These are phyloP conservation scores for Saccharomycopsis babjevae DNA, from an alignment of 805 yeast genomes.

Conservation along the genomic window DNA sequence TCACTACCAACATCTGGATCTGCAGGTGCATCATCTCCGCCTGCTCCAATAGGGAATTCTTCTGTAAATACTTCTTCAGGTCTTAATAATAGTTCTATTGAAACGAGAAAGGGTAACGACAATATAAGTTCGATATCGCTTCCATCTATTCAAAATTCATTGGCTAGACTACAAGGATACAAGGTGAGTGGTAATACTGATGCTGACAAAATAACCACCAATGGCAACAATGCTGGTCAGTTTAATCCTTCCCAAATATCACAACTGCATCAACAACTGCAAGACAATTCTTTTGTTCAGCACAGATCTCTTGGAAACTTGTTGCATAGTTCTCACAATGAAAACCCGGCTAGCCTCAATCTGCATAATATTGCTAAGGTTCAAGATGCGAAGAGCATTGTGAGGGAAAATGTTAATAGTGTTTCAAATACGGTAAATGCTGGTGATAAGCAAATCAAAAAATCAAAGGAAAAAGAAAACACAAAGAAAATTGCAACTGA, in stretches of 20 bases:
- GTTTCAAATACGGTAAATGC: not conserved
- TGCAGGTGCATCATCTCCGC: not conserved
- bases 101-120: not conserved
- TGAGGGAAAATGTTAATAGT: not conserved
- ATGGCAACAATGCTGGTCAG: not conserved
- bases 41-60: not conserved
- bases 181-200: not conserved
- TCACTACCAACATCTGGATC: not conserved
- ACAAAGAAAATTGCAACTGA: not conserved
- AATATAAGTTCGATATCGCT: not conserved
- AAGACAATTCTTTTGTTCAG: not conserved
- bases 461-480: not conserved
- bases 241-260: not conserved
- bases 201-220: not conserved
- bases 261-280: not conserved
- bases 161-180: not conserved
- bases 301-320: not conserved
- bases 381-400: not conserved
- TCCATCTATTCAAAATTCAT: not conserved
- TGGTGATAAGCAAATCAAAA: not conserved
- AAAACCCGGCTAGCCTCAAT: not conserved
- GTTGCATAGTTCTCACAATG: not conserved
- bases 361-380: not conserved
- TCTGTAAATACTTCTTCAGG: not conserved
- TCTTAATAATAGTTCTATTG: not conserved